These are phyloP conservation scores for Ogataea allantospora DNA, from an alignment of 805 yeast species.

Conservation along the genomic window DNA sequence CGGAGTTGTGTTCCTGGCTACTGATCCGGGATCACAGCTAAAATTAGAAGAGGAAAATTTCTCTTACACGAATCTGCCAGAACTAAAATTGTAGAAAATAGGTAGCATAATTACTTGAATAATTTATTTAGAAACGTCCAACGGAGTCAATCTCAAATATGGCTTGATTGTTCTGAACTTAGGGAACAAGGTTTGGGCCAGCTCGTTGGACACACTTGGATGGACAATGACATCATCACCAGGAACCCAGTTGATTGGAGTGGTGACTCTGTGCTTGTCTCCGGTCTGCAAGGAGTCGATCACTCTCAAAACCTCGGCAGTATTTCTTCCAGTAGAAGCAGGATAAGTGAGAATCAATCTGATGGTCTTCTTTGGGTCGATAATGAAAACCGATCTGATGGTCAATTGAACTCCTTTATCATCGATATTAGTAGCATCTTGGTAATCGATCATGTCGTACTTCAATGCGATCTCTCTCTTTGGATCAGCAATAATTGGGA, in stretches of 20 bases:
- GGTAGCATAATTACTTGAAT: neutral
- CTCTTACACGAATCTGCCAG: constrained; percentile 7
- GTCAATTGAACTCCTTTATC: constrained; percentile 65
- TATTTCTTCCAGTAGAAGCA: constrained; percentile 73
- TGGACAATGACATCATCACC: constrained; percentile 76
- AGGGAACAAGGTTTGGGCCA: constrained; percentile 60
- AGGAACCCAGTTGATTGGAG: constrained; percentile 69
- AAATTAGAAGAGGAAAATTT: constrained; percentile 6
- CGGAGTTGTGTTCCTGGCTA: neutral
- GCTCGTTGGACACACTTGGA: constrained; percentile 59
- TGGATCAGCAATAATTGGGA: constrained; percentile 71
- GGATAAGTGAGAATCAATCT: constrained; percentile 67
- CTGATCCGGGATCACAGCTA: constrained; percentile 11
- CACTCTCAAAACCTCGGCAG: constrained; percentile 70
- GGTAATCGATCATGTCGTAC: constrained; percentile 71
- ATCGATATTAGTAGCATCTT: constrained; percentile 65
- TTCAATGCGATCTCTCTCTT: constrained; percentile 56
- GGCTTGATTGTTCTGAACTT: constrained; percentile 61
- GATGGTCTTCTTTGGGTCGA: constrained; percentile 64
- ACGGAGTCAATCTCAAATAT: constrained; percentile 57
- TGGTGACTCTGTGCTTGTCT: constrained; percentile 59
- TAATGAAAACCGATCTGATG: constrained; percentile 68
- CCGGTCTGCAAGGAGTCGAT: constrained; percentile 67
- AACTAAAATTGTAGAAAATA: neutral
- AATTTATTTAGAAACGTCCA: constrained; percentile 20